Percentiles rank a stretch among this genome's conserved stretches.
Evolutionary conservation across 768 basidiomycete species (phyloP).

Genomic region (Rubroboletus satanas): DNA sequence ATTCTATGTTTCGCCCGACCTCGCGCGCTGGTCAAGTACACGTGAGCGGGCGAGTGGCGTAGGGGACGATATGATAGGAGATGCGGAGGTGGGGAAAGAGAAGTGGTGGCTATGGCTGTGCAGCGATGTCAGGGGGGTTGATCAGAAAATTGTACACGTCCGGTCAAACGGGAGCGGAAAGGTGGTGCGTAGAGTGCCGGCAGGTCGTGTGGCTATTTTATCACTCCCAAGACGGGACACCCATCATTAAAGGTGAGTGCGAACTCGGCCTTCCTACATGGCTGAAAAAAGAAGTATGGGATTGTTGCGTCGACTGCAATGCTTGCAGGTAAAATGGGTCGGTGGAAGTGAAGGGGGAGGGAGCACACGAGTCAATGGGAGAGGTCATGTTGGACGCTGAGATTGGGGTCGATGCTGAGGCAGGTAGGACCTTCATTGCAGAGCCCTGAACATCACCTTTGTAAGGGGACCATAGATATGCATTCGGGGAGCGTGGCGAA

Average conservation of each 20-base stretch:
- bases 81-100: neutral
- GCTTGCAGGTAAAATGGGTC: conserved; percentile 50
- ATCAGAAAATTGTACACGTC: conserved; percentile 6
- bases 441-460: conserved; percentile 13
- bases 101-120: conserved; percentile 8
- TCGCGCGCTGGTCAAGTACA: neutral
- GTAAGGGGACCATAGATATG: conserved; percentile 25
- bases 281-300: conserved; percentile 33
- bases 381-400: conserved; percentile 12
- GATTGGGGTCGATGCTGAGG: conserved; percentile 17
- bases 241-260: conserved; percentile 39
- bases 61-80: conserved; percentile 6
- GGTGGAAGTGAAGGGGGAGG: conserved; percentile 41
- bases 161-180: conserved; percentile 1
- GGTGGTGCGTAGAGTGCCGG: neutral
- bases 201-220: neutral
- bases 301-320: conserved; percentile 35
- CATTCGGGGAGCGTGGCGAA: conserved; percentile 26
- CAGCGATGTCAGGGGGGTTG: conserved; percentile 11
- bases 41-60: neutral
- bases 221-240: conserved; percentile 27
- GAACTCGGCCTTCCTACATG: conserved; percentile 37
- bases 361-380: conserved; percentile 20
- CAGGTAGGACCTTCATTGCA: conserved; percentile 21
- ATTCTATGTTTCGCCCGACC: conserved; percentile 12